These are phyloP conservation scores for Zygotorulaspora danielsina DNA, from an alignment of 805 yeast genomes.

Conservation along the genomic window DNA sequence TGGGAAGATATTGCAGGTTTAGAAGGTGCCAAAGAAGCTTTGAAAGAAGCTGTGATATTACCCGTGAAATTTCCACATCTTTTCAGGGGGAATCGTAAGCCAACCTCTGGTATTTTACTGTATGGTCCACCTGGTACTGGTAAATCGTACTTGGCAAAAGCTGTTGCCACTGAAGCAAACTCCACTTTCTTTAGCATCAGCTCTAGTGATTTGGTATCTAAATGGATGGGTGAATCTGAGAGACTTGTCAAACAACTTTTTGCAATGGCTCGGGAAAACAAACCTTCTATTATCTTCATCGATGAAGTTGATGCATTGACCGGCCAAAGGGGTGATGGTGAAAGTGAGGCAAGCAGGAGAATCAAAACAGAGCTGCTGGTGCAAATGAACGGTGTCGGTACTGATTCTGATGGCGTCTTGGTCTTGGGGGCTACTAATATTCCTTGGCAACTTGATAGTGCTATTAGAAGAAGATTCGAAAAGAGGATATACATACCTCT, in stretches of 20 bases:
- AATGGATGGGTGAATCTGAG: conserved; percentile 99
- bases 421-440: conserved; percentile 97
- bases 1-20: conserved; percentile 98
- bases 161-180: conserved; percentile 97
- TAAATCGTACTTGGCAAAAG: conserved; percentile 93
- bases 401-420: conserved; percentile 85
- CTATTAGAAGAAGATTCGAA: conserved; percentile 94
- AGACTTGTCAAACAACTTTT: conserved; percentile 92
- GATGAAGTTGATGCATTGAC: conserved; percentile 98
- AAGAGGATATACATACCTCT: conserved; percentile 90
- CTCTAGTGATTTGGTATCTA: conserved; percentile 92
- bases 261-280: conserved; percentile 92
- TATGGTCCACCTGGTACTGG: conserved; percentile 98
- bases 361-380: conserved; percentile 93
- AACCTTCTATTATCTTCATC: conserved; percentile 92
- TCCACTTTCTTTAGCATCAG: conserved; percentile 94
- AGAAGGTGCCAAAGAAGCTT: conserved; percentile 91
- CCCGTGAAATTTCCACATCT: conserved; percentile 96
- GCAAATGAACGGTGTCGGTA: conserved; percentile 99
- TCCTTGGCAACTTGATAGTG: conserved; percentile 98
- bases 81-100: conserved; percentile 91
- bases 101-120: conserved; percentile 81
- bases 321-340: conserved; percentile 98
- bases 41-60: conserved; percentile 93
- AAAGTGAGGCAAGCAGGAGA: conserved; percentile 92